Evolutionary conservation across 202 grass and related monocot genomes (phyloP).

Genomic region (Carex arenaria): DNA sequence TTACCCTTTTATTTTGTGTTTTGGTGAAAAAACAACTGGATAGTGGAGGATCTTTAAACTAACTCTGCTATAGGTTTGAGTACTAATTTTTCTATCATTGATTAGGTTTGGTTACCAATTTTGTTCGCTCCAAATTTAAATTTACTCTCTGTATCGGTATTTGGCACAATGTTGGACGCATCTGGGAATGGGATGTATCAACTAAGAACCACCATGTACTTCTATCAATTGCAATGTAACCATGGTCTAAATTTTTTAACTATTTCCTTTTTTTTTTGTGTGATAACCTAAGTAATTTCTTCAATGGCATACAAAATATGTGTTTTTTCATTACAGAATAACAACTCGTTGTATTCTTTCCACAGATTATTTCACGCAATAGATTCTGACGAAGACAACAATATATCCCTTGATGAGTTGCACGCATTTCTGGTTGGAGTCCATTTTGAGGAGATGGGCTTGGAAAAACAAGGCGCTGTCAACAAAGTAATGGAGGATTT

Average conservation of each 20-base stretch:
- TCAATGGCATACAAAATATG: not conserved
- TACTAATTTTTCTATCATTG: not conserved
- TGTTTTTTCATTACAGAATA: not conserved
- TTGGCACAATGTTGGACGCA: not conserved
- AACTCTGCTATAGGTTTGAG: not conserved
- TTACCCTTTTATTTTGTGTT: not conserved
- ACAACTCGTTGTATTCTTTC: not conserved
- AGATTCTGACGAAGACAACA: constrained; percentile 60
- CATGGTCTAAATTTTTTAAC: not conserved
- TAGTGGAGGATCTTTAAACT: not conserved
- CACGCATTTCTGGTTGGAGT: constrained; percentile 76
- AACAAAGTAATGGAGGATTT: constrained; percentile 80
- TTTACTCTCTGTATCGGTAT: not conserved
- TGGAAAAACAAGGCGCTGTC: constrained; percentile 45
- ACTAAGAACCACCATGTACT: not conserved
- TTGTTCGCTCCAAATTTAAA: not conserved
- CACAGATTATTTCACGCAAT: constrained; percentile 64
- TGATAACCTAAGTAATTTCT: not conserved
- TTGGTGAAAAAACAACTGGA: not conserved
- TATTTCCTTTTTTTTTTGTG: not conserved
- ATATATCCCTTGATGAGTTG: constrained; percentile 52
- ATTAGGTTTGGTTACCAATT: not conserved
- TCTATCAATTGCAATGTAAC: not conserved
- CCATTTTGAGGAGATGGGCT: constrained; percentile 68
- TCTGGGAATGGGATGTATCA: not conserved